phyloP scores from a whole-genome alignment of 768 basidiomycete genomes.

The Lepiota brunneoincarnata region DNA sequence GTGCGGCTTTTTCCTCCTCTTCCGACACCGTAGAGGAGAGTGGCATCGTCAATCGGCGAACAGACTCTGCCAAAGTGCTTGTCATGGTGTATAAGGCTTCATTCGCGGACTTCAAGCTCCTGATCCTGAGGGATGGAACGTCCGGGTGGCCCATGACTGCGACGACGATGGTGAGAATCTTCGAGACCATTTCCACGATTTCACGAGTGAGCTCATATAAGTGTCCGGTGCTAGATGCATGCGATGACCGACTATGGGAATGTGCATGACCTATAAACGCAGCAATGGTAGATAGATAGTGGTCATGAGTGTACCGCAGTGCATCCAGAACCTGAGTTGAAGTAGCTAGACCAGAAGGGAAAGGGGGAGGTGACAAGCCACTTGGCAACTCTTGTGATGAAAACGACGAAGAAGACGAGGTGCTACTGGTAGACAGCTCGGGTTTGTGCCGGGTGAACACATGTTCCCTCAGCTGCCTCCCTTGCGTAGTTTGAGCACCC shows the following conservation, averaged over 20 bases:
- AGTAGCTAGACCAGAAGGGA: conserved; percentile 73
- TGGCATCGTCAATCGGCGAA: conserved; percentile 68
- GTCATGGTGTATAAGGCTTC: conserved; percentile 83
- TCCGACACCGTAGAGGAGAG: conserved; percentile 52
- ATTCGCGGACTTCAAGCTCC: conserved; percentile 67
- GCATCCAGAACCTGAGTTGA: conserved; percentile 70
- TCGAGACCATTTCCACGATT: conserved; percentile 91
- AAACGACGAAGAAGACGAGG: conserved; percentile 66
- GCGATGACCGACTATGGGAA: conserved; percentile 84
- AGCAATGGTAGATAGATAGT: conserved; percentile 90
- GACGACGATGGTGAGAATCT: conserved; percentile 88
- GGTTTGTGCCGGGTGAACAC: conserved; percentile 38
- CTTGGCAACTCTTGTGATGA: conserved; percentile 58
- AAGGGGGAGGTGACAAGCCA: conserved; percentile 46
- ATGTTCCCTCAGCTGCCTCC: conserved; percentile 38
- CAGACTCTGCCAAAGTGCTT: conserved; percentile 82
- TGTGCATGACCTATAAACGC: conserved; percentile 98
- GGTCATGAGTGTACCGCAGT: conserved; percentile 82
- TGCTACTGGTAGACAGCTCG: conserved; percentile 63
- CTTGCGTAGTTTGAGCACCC: conserved; percentile 29
- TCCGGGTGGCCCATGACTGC: conserved; percentile 78
- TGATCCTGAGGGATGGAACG: conserved; percentile 59
- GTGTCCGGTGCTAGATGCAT: conserved; percentile 91
- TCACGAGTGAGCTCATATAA: conserved; percentile 95
- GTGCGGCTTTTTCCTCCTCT: conserved; percentile 75